These are phyloP conservation scores for Echinochloa phyllopogon DNA, from an alignment of 176 grass and related monocot species.

Conservation along the genomic window DNA sequence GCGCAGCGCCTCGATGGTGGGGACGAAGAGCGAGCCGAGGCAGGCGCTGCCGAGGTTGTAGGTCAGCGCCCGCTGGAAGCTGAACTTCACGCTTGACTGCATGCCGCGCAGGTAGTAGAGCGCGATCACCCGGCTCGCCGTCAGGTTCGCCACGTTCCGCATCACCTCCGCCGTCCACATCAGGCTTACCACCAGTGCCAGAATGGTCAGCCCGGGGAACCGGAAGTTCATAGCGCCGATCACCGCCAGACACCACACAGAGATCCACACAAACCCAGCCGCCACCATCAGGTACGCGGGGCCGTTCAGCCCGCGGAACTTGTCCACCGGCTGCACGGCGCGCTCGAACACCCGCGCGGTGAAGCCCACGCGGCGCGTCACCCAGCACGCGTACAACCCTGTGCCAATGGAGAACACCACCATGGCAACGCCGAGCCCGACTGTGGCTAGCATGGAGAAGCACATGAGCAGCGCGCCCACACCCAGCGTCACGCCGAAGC, in stretches of 20 bases:
- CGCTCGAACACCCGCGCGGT: slow-evolving; percentile 62
- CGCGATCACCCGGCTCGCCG: slow-evolving; percentile 86
- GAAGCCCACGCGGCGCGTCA: slow-evolving; percentile 67
- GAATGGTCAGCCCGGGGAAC: slow-evolving; percentile 77
- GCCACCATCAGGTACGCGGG: slow-evolving; percentile 94
- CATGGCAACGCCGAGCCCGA: slow-evolving; percentile 67
- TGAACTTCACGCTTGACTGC: slow-evolving; percentile 87
- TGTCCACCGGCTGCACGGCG: slow-evolving; percentile 67
- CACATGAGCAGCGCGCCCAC: slow-evolving; percentile 78
- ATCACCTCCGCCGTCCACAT: slow-evolving; percentile 96
- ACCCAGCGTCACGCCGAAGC: slow-evolving; percentile 65
- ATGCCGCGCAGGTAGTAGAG: slow-evolving; percentile 99
- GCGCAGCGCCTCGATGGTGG: slow-evolving; percentile 85
- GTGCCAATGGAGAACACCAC: slow-evolving; percentile 87
- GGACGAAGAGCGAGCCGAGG: slow-evolving; percentile 90
- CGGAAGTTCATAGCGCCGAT: slow-evolving; percentile 86
- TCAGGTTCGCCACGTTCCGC: slow-evolving; percentile 95
- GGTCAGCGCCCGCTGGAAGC: slow-evolving; percentile 93
- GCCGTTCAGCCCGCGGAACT: slow-evolving; percentile 77
- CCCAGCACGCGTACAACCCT: slow-evolving; percentile 95
- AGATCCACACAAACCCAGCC: slow-evolving; percentile 83
- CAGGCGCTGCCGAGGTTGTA: slow-evolving; percentile 96
- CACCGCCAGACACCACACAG: slow-evolving; percentile 81
- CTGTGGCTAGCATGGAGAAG: slow-evolving; percentile 84
- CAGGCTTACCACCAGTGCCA: slow-evolving; percentile 75